Evolutionary conservation across 495 filamentous ascomycete species (phyloP).

Genomic region (Tetracladium setigerum): DNA sequence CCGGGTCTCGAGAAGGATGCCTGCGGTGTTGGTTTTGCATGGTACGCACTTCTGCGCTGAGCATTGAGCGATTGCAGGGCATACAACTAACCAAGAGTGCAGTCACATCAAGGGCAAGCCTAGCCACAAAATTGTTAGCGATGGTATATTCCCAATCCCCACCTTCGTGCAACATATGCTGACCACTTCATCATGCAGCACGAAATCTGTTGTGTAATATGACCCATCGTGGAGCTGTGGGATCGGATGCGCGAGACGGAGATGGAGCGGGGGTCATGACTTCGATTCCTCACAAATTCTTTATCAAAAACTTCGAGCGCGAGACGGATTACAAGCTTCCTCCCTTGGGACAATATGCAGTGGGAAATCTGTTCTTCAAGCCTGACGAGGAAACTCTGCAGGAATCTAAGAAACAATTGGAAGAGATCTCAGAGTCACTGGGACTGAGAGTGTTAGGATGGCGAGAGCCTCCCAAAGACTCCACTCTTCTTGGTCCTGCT

Average conservation of each 20-base stretch:
- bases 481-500: conserved; percentile 85
- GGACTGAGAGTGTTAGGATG: conserved; percentile 91
- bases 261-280: conserved; percentile 99
- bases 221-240: conserved; percentile 98
- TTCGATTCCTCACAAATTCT: conserved; percentile 97
- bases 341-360: conserved; percentile 87
- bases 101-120: conserved; percentile 97
- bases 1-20: conserved; percentile 97
- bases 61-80: not conserved
- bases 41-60: conserved; percentile 53
- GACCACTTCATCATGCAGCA: conserved; percentile 40
- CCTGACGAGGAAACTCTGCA: conserved; percentile 81
- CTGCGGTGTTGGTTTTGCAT: conserved; percentile 98
- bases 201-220: conserved; percentile 97
- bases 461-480: conserved; percentile 93
- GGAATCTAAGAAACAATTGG: conserved; percentile 81
- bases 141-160: conserved; percentile 60
- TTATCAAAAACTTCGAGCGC: conserved; percentile 94
- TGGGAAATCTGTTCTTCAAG: conserved; percentile 98
- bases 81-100: conserved; percentile 5
- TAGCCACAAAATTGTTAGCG: conserved; percentile 98
- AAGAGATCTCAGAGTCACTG: conserved; percentile 81
- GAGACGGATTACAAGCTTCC: conserved; percentile 83
- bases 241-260: conserved; percentile 94
- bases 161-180: conserved; percentile 1